Conservation (phyloP, 257 asterid species). For the Solanum medicagineum region DNA sequence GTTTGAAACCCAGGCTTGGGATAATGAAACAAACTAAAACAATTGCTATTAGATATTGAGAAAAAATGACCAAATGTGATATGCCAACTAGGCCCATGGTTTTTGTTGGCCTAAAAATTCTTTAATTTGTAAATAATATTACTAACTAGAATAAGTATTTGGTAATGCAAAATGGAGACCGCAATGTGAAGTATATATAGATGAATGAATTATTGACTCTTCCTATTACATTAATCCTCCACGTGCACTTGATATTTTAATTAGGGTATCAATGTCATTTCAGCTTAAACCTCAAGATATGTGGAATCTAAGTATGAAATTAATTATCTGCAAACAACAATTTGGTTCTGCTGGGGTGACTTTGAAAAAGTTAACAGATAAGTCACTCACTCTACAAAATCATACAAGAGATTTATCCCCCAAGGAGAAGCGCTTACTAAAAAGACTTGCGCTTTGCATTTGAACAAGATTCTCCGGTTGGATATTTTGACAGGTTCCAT, state of each 20-base stretch:
- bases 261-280: too few relatives aligned
- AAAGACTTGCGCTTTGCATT: too few relatives aligned
- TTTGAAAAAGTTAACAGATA: too few relatives aligned
- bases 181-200: background rate
- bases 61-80: background rate
- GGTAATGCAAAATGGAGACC: background rate
- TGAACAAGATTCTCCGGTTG: too few relatives aligned
- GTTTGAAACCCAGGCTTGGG: constrained; percentile 14
- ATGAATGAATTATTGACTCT: background rate
- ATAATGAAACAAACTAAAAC: constrained; percentile 6
- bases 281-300: too few relatives aligned
- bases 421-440: too few relatives aligned
- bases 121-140: background rate
- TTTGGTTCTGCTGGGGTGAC: too few relatives aligned
- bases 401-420: too few relatives aligned
- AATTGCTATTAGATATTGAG: constrained; percentile 5
- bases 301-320: background rate
- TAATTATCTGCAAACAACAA: background rate
- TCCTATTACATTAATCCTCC: background rate
- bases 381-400: too few relatives aligned
- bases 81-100: background rate
- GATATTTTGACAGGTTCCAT: too few relatives aligned
- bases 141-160: background rate
- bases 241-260: background rate
- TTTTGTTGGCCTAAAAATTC: background rate